Evolutionary conservation across 768 basidiomycete species (phyloP).

Genomic region (Suillus variegatus): DNA sequence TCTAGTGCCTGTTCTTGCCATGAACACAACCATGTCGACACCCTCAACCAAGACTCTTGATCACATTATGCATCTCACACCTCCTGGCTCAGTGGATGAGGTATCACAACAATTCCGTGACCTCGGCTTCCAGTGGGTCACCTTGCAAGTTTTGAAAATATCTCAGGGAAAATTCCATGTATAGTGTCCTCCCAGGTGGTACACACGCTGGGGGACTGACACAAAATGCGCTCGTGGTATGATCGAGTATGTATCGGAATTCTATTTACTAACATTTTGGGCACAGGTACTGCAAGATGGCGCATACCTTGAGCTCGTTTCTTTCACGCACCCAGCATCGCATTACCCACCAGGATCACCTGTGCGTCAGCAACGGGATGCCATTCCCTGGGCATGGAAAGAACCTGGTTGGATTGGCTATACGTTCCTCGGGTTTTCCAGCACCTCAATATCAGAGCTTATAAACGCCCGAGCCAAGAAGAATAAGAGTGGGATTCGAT

Average conservation of each 20-base stretch:
- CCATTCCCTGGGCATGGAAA: slow-evolving; percentile 55
- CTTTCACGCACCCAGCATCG: slow-evolving; percentile 57
- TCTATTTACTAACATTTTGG: not conserved
- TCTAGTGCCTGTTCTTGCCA: not conserved
- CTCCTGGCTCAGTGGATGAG: slow-evolving; percentile 55
- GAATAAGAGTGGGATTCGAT: slow-evolving; percentile 42
- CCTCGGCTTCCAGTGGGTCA: slow-evolving; percentile 66
- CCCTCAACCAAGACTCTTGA: slow-evolving; percentile 52
- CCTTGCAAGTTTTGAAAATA: not conserved
- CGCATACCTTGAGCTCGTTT: slow-evolving; percentile 68
- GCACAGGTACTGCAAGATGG: slow-evolving; percentile 55
- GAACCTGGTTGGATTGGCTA: slow-evolving; percentile 68
- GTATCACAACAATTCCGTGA: slow-evolving; percentile 52
- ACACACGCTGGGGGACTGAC: slow-evolving; percentile 64
- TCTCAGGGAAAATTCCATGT: not conserved
- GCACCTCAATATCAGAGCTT: slow-evolving; percentile 44
- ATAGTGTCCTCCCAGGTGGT: slow-evolving; percentile 67
- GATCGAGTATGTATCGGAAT: slow-evolving; percentile 11
- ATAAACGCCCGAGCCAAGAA: slow-evolving; percentile 53
- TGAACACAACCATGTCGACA: slow-evolving; percentile 18
- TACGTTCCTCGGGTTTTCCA: slow-evolving; percentile 57
- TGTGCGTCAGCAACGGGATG: slow-evolving; percentile 42
- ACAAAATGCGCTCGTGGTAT: slow-evolving; percentile 64
- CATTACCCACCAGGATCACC: slow-evolving; percentile 55
- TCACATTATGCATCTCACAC: slow-evolving; percentile 73